Conservation (phyloP, 352 stramenopile species). For the Globisporangium acanthophoron region DNA sequence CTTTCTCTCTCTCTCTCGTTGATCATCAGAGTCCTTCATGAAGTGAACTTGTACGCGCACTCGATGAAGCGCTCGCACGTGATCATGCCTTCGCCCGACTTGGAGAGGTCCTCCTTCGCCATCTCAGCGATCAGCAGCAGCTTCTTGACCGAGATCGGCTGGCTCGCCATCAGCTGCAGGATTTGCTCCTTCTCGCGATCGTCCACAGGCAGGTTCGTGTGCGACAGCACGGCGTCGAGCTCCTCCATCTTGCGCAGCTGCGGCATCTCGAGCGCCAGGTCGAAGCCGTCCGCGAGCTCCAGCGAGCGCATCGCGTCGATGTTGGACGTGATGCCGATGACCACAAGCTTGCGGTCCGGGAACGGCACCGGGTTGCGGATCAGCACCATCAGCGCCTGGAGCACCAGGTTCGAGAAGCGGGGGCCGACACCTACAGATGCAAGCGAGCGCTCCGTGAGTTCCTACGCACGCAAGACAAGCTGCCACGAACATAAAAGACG, state of each 20-base stretch:
- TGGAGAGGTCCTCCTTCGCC: slow-evolving; percentile 86
- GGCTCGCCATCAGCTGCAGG: slow-evolving; percentile 65
- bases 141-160: slow-evolving; percentile 98
- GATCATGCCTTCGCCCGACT: slow-evolving; percentile 62
- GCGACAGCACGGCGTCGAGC: slow-evolving; percentile 81
- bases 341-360: slow-evolving; percentile 91
- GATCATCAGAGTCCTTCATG: slow-evolving; percentile 14
- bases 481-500: background rate
- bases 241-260: slow-evolving; percentile 87
- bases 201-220: slow-evolving; percentile 75
- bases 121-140: slow-evolving; percentile 97
- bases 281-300: slow-evolving; percentile 93
- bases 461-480: background rate
- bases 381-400: slow-evolving; percentile 98
- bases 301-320: slow-evolving; percentile 90
- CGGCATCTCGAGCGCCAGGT: slow-evolving; percentile 90
- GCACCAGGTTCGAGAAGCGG: slow-evolving; percentile 97
- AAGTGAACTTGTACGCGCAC: slow-evolving; percentile 74
- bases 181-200: slow-evolving; percentile 64
- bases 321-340: slow-evolving; percentile 95
- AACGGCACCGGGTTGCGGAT: slow-evolving; percentile 96
- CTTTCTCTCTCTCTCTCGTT: too few species aligned
- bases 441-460: background rate
- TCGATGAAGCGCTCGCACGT: slow-evolving; percentile 78
- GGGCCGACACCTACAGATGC: slow-evolving; percentile 83